Base-by-base conservation (phyloP, 495 filamentous ascomycete genomes). In the Sabuloglossum arenarium region DNA sequence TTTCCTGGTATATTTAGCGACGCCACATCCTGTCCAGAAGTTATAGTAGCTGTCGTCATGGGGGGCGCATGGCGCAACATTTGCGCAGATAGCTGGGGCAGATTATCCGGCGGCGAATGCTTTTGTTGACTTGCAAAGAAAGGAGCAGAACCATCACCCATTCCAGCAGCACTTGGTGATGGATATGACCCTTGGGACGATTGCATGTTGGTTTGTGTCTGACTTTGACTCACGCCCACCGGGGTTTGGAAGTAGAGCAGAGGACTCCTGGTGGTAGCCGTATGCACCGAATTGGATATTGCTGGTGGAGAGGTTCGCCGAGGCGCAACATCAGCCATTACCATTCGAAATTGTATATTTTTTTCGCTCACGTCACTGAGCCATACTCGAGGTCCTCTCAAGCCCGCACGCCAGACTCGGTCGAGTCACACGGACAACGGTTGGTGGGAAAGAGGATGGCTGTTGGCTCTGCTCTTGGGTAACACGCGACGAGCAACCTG, bases 101-200 rank as follows among this genome's bases (percentile, higher is more conserved):
- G 50, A 19, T 46, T 37, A 19, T 59, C 52, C 56, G 56, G 56
- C 50, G 56, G 52, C 6, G 57, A 59, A n/a, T 45, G 51, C n/a
- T 31, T 37, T 56, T 57, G 53, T 25, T 59, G 57, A 21, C 27
- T 52, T n/a, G 56, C 23, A 25, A 56, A 59, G 52, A 56, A 59
- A 21, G 57, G 57, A 23, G 25, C 57, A 19, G 23, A 56, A 59
- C 57, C 57, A 45, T 56, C 57, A n/a, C 57, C 57, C n/a, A 59
- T 45, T 6, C 19, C 23, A 29, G n/a, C 57, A 16, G 30, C 57
- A 6, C 21, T 57, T 19, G 57, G 57, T 25, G 57, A 59, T n/a
- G 57, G 57, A 45, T 59, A 59, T 24, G 57, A 59, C 45, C 45
- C 45, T 45, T 59, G 57, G 2, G 57, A 57, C 1, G 43, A 28